Evolutionary conservation across 805 yeast genomes (phyloP).

Genomic region (Henningerozyma blattae): DNA sequence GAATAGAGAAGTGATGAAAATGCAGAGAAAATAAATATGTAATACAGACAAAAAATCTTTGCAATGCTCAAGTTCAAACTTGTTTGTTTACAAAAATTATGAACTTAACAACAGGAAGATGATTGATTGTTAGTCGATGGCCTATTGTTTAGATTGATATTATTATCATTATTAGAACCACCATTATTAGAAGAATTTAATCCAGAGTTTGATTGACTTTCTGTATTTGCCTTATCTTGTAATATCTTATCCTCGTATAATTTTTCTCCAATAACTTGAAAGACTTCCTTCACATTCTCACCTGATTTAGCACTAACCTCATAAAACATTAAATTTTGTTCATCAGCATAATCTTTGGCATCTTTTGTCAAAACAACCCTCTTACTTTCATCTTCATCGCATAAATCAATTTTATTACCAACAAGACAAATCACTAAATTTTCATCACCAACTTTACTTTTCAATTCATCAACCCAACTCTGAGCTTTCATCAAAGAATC

Average conservation of each 20-base stretch:
- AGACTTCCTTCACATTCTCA: constrained; percentile 80
- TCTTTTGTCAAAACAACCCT: constrained; percentile 55
- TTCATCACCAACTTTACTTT: constrained; percentile 62
- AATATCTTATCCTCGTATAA: constrained; percentile 24
- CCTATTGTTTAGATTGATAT: neutral
- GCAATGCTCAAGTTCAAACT: too few species aligned
- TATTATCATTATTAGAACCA: too few species aligned
- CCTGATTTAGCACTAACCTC: constrained; percentile 94
- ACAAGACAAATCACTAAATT: constrained; percentile 72
- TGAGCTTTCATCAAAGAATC: constrained; percentile 70
- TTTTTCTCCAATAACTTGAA: constrained; percentile 76
- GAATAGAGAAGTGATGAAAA: too few species aligned
- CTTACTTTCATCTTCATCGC: constrained; percentile 38
- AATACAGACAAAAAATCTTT: too few species aligned
- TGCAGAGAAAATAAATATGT: too few species aligned
- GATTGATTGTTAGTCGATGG: constrained; percentile 1
- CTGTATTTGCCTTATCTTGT: too few species aligned
- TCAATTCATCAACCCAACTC: constrained; percentile 85
- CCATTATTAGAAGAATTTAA: too few species aligned
- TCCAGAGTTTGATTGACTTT: too few species aligned
- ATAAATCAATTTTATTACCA: constrained; percentile 75
- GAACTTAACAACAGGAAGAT: too few species aligned
- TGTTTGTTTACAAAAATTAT: too few species aligned
- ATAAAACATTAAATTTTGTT: constrained; percentile 80
- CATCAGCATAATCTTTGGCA: constrained; percentile 79